Base-by-base conservation (phyloP, 768 basidiomycete species). In the Lactarius evosmus region DNA sequence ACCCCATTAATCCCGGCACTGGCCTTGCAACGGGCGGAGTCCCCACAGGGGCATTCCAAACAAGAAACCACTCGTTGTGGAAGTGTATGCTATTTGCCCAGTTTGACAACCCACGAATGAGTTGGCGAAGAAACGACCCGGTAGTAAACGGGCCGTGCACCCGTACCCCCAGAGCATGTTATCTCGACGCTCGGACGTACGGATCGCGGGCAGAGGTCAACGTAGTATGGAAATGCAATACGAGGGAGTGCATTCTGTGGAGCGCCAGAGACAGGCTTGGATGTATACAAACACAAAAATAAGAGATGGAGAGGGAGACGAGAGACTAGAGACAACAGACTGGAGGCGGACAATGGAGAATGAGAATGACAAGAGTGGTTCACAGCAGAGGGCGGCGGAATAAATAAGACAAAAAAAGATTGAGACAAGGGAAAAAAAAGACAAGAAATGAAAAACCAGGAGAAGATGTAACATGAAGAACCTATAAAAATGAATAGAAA, bases 1-100 rank as follows among this genome's bases (percentile, higher is more conserved):
- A 91, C 88, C 76, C 87, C 81, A 76, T 60, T 17, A 71, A 70
- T 75, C 79, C 86, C 83, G 78, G 86, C 88, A 91, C 84, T 72
- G 70, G 69, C 86, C 89, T 89, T 75, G 86, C 88, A 83, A 76
- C 78, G 82, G 86, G 80, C 81, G 81, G 84, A 88, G 89, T 90
- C 88, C 88, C 86, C 85, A 86, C 83, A 85, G 84, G 82, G 81
- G 86, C 86, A 71, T 70, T 64, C 62, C 62, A 65, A 38, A 56
- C 38, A 56, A 60, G 63, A 56, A 60, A 74, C 72, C 72, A 74
- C 80, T 80, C 77, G 72, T 69, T 72, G 70, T 55, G 72, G 75
- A 67, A 16, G 29, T 50, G 7, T 27, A 49, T 67, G n/a, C 76
- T 82, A 79, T 80, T 78, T 85, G 60, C 51, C 61, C 61, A n/a